phyloP scores from a whole-genome alignment of 495 filamentous ascomycete species.

The Penicilliopsis zonata region DNA sequence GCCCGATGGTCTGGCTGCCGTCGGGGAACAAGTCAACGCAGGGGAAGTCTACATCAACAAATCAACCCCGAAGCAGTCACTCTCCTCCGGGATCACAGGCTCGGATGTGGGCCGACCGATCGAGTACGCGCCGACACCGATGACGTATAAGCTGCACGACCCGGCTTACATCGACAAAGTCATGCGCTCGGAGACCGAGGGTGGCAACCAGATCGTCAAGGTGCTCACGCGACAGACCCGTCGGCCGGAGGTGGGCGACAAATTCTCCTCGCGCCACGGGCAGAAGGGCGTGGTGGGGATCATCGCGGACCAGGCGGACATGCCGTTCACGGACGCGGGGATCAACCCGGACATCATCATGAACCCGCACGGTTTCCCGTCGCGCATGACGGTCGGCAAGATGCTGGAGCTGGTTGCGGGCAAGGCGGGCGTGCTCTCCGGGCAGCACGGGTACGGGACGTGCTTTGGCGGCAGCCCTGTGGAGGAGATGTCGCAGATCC shows the following conservation, averaged over 20 bases:
- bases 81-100: conserved; percentile 45
- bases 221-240: conserved; percentile 87
- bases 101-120: conserved; percentile 45
- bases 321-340: conserved; percentile 89
- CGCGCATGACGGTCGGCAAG: conserved; percentile 98
- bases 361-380: conserved; percentile 99
- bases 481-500: conserved; percentile 73
- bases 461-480: conserved; percentile 91
- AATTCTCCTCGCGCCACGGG: conserved; percentile 95
- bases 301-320: conserved; percentile 88
- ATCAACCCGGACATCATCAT: conserved; percentile 97
- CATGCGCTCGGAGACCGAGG: conserved; percentile 76
- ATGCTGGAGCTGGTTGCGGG: conserved; percentile 91
- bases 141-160: conserved; percentile 75
- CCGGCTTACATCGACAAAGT: conserved; percentile 88
- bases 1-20: conserved; percentile 68
- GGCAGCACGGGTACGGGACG: conserved; percentile 79
- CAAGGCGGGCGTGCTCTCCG: conserved; percentile 79
- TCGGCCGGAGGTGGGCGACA: conserved; percentile 88
- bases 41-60: conserved; percentile 87
- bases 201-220: conserved; percentile 71
- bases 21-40: conserved; percentile 58
- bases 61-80: conserved; percentile 60
- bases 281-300: conserved; percentile 98
- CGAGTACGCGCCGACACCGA: conserved; percentile 53